Evolutionary conservation across 371 early-diverging fungal species (phyloP).

Genomic region (Blakeslea trispora): DNA sequence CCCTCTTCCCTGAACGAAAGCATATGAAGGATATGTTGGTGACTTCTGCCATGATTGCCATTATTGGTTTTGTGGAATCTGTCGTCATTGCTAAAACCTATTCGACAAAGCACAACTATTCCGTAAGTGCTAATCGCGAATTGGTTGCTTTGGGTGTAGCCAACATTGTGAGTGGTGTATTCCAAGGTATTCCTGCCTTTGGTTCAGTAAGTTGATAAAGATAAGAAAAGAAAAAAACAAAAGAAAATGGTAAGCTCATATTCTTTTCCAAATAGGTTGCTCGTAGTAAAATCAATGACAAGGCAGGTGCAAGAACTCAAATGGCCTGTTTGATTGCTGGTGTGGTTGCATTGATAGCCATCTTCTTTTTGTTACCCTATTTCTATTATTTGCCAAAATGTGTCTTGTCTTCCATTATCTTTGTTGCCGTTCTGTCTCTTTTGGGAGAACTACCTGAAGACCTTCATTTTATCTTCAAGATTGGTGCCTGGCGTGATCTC

Average conservation of each 20-base stretch:
- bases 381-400: conserved; percentile 89
- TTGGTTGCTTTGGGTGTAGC: conserved; percentile 89
- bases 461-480: conserved; percentile 75
- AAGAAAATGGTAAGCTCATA: no score
- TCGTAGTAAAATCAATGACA: conserved; percentile 87
- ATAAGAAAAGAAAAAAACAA: neutral
- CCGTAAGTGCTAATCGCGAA: conserved; percentile 91
- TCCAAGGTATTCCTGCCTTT: conserved; percentile 88
- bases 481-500: conserved; percentile 88
- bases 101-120: conserved; percentile 83
- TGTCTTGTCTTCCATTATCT: conserved; percentile 83
- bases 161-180: conserved; percentile 80
- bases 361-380: conserved; percentile 74
- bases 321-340: conserved; percentile 83
- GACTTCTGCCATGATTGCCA: conserved; percentile 76
- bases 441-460: conserved; percentile 82
- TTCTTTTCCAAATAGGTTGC: conserved; percentile 63
- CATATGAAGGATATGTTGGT: conserved; percentile 63
- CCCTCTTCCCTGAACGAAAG: conserved; percentile 53
- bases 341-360: conserved; percentile 70
- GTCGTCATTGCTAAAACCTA: conserved; percentile 90
- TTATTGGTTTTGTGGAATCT: conserved; percentile 96
- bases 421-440: conserved; percentile 82
- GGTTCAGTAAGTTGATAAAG: conserved; percentile 62
- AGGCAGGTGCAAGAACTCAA: conserved; percentile 89